Percentiles rank a stretch among this genome's conserved stretches.
These are phyloP conservation scores for Fusarium sp. DNA, from an alignment of 2,329 filamentous ascomycete genomes.

Conservation along the genomic window DNA sequence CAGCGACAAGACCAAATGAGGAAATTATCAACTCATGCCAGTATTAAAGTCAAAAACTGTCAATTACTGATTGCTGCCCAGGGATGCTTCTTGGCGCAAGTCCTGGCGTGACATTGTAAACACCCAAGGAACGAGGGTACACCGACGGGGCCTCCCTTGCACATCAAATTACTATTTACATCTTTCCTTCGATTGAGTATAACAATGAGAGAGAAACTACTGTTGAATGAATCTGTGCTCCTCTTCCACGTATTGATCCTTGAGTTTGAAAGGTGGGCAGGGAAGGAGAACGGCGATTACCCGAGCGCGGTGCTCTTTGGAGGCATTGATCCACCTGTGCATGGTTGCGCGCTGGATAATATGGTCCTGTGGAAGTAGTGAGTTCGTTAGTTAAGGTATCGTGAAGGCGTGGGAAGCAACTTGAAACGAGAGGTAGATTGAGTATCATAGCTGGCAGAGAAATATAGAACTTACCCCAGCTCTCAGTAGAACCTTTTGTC, in stretches of 20 bases:
- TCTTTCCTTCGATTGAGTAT: neutral
- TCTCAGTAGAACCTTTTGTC: constrained; percentile 9
- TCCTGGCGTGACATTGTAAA: neutral
- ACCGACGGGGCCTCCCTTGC: neutral
- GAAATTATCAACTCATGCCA: neutral
- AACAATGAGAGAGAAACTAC: neutral
- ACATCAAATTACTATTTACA: neutral
- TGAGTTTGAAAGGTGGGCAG: constrained; percentile 3
- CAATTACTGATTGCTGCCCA: no score
- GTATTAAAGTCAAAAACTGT: neutral
- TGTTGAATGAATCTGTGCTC: constrained; percentile 3
- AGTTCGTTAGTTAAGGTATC: neutral
- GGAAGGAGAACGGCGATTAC: constrained; percentile 16
- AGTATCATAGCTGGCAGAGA: neutral
- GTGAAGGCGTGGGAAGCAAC: neutral
- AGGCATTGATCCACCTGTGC: constrained; percentile 20
- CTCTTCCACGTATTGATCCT: neutral
- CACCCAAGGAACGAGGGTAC: neutral
- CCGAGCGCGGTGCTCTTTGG: constrained; percentile 5
- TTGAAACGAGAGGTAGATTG: neutral
- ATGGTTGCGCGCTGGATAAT: constrained; percentile 20
- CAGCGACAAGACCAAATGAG: neutral
- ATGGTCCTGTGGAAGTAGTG: neutral
- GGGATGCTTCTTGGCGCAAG: neutral
- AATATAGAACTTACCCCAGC: constrained; percentile 5